A percentile compares a stretch with the other conserved stretches of the same genome.
Evolutionary conservation across 2,329 filamentous ascomycete genomes (phyloP).

Genomic region (Domatiomyces catenatus): DNA sequence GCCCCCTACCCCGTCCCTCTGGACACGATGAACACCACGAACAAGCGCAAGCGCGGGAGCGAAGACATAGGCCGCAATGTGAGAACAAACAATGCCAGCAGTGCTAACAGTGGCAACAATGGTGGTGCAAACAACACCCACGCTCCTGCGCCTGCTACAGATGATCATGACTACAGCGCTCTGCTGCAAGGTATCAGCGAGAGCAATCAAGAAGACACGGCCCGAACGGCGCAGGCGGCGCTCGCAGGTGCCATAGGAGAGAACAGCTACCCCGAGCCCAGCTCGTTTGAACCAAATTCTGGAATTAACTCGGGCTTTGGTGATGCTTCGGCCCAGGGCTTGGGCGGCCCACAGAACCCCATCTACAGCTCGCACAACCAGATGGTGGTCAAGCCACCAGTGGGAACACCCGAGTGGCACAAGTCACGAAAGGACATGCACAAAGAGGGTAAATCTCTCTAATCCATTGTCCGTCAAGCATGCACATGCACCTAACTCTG

Average conservation of each 20-base stretch:
- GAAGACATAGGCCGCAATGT: constrained; percentile 11
- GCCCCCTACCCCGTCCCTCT: background rate
- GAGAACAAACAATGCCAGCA: constrained; percentile 12
- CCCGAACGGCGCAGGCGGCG: constrained; percentile 33
- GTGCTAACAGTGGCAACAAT: background rate
- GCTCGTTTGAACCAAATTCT: constrained; percentile 23
- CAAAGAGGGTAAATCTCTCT: constrained; percentile 95
- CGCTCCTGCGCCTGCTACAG: constrained; percentile 2
- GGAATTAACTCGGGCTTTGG: constrained; percentile 6
- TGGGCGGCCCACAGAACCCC: constrained; percentile 13
- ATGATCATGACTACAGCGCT: constrained; percentile 30
- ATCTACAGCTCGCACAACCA: constrained; percentile 20
- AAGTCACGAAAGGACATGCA: constrained; percentile 94
- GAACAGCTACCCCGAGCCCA: constrained; percentile 29
- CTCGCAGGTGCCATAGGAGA: constrained; percentile 30
- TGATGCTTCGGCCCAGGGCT: constrained; percentile 20
- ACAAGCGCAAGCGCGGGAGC: constrained; percentile 17
- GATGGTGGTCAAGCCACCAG: constrained; percentile 52
- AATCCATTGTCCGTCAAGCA: too few species aligned
- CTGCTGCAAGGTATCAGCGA: constrained; percentile 35
- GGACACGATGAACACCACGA: background rate
- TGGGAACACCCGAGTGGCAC: constrained; percentile 97
- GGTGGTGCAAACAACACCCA: constrained; percentile 1
- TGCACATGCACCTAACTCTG: too few species aligned
- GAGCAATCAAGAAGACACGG: constrained; percentile 33